These are phyloP conservation scores for Colletotrichum tanaceti DNA, from an alignment of 2,329 filamentous ascomycete genomes.

Conservation along the genomic window DNA sequence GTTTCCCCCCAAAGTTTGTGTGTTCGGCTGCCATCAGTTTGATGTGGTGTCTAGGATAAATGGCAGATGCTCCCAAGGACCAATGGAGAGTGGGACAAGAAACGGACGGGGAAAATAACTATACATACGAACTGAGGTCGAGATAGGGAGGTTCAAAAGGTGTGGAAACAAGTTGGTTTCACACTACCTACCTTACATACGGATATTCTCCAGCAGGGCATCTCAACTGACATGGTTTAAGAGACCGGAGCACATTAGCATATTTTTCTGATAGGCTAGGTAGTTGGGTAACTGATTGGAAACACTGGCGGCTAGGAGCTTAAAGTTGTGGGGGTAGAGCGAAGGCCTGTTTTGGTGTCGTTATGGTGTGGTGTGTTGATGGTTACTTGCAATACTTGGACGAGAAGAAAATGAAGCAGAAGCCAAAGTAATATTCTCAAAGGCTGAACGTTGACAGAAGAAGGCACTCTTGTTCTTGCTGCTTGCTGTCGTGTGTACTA, in stretches of 20 bases:
- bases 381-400: not conserved
- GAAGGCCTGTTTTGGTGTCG: conserved; percentile 11
- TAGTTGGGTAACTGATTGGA: not conserved
- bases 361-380: not conserved
- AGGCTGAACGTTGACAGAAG: not conserved
- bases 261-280: too few species aligned
- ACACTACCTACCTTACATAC: too few species aligned
- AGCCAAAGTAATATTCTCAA: not conserved
- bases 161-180: not conserved
- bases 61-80: not conserved
- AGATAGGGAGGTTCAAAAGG: not conserved
- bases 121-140: too few species aligned
- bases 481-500: too few species aligned
- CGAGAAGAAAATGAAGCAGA: not conserved
- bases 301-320: not conserved
- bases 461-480: not conserved
- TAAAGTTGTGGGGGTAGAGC: conserved; percentile 11
- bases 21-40: conserved; percentile 22
- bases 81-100: not conserved
- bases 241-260: not conserved
- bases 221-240: not conserved
- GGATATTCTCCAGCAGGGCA: not conserved
- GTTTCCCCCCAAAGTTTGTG: not conserved
- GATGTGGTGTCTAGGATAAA: conserved; percentile 18
- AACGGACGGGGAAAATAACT: not conserved